Conservation (phyloP, 2,329 filamentous ascomycete genomes). For the Aphanocladium album region DNA sequence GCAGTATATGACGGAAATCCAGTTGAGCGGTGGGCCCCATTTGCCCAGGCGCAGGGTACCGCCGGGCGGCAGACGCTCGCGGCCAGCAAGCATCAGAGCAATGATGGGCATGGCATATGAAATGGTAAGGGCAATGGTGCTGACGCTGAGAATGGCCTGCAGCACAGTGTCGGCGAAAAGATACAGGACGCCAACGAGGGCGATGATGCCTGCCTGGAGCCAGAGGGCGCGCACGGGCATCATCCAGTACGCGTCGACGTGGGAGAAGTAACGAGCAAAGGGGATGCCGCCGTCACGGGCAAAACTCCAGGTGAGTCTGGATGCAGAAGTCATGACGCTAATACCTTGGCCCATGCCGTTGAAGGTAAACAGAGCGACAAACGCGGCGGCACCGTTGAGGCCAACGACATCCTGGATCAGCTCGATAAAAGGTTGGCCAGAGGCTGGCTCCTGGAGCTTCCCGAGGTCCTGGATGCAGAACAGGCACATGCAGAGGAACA, state of each 20-base stretch:
- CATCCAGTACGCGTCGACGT: constrained; percentile 42
- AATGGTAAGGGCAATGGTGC: constrained; percentile 51
- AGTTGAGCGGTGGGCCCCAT: constrained; percentile 40
- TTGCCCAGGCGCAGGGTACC: constrained; percentile 40
- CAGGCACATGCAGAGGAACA: constrained; percentile 49
- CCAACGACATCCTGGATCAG: constrained; percentile 35
- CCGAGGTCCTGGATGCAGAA: constrained; percentile 46
- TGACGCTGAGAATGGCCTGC: constrained; percentile 49
- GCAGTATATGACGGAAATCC: constrained; percentile 47
- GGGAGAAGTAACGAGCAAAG: constrained; percentile 40
- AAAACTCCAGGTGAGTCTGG: constrained; percentile 49
- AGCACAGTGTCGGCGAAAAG: constrained; percentile 50
- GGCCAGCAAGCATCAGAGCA: constrained; percentile 43
- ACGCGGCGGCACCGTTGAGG: constrained; percentile 34
- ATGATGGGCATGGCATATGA: constrained; percentile 45
- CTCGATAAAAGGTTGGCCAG: constrained; percentile 45
- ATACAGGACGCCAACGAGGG: constrained; percentile 49
- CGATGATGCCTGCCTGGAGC: constrained; percentile 41
- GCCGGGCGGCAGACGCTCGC: constrained; percentile 45
- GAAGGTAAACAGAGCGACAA: constrained; percentile 50
- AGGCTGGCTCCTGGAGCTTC: constrained; percentile 32
- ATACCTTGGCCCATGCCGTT: constrained; percentile 51
- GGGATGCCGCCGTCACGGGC: constrained; percentile 48
- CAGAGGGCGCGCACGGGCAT: constrained; percentile 48
- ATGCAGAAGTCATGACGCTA: constrained; percentile 46